Percentiles rank a stretch among this genome's conserved stretches.
Conservation (phyloP, 306 rosid genomes). For the Amphicarpaea edgeworthii region DNA sequence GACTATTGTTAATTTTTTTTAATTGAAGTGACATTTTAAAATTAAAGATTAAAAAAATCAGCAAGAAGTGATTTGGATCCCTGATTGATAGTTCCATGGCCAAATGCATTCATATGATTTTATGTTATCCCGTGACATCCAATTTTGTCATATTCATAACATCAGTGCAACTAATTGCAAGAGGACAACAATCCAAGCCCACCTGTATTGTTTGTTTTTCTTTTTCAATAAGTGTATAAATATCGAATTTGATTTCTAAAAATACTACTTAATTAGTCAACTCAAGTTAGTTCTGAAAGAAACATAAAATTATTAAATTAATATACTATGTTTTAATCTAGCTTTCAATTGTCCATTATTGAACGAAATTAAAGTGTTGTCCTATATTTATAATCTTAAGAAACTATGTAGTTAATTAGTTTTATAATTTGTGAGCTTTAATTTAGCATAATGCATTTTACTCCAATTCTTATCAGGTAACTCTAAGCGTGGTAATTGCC, state of each 20-base stretch:
- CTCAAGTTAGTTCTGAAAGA: not conserved
- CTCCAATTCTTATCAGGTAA: slow-evolving; percentile 60
- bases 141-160: slow-evolving; percentile 24
- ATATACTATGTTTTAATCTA: not conserved
- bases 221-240: not conserved
- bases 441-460: not conserved
- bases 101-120: slow-evolving; percentile 17
- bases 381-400: not conserved
- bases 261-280: not conserved
- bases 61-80: not conserved
- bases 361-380: not conserved
- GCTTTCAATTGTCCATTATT: not conserved
- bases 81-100: not conserved
- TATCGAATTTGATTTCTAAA: not conserved
- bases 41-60: not conserved
- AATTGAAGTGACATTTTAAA: not conserved
- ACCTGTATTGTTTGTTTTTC: slow-evolving; percentile 1
- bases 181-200: not conserved
- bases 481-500: slow-evolving; percentile 50
- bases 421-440: too few species aligned
- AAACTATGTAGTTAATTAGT: too few species aligned
- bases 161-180: not conserved
- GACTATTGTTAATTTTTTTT: not conserved
- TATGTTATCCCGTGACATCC: not conserved
- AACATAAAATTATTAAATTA: not conserved